Evolutionary conservation across 106 monocot genomes (phyloP).

Genomic region (Allium fistulosum): DNA sequence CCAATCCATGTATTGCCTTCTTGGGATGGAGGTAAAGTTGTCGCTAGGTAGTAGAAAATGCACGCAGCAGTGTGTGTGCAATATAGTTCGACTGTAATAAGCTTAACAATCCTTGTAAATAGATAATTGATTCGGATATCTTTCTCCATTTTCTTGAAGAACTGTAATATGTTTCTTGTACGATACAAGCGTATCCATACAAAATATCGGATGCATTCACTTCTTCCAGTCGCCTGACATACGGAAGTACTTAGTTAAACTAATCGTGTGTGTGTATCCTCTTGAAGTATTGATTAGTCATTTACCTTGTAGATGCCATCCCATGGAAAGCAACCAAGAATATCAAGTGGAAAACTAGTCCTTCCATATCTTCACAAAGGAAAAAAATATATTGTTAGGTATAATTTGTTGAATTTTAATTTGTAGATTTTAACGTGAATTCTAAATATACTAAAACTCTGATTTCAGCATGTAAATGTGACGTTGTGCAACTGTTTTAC

Average conservation of each 20-base stretch:
- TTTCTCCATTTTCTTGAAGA: conserved; percentile 65
- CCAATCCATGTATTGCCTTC: conserved; percentile 70
- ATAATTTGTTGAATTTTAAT: too few species aligned
- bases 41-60: conserved; percentile 76
- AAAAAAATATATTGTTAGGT: neutral
- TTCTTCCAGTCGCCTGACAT: conserved; percentile 34
- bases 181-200: conserved; percentile 46
- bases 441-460: too few species aligned
- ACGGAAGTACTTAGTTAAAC: neutral
- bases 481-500: too few species aligned
- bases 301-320: conserved; percentile 72
- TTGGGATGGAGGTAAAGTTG: conserved; percentile 41
- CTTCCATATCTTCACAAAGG: conserved; percentile 38
- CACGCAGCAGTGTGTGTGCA: conserved; percentile 66
- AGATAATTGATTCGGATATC: conserved; percentile 71
- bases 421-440: too few species aligned
- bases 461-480: too few species aligned
- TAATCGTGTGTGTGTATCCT: neutral
- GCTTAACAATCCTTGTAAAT: conserved; percentile 64
- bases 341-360: conserved; percentile 36
- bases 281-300: neutral
- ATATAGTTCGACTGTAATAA: conserved; percentile 61
- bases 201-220: conserved; percentile 38
- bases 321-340: conserved; percentile 71
- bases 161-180: conserved; percentile 31